phyloP scores from a whole-genome alignment of 805 yeast genomes.

The Saccharomycopsis fodiens region DNA sequence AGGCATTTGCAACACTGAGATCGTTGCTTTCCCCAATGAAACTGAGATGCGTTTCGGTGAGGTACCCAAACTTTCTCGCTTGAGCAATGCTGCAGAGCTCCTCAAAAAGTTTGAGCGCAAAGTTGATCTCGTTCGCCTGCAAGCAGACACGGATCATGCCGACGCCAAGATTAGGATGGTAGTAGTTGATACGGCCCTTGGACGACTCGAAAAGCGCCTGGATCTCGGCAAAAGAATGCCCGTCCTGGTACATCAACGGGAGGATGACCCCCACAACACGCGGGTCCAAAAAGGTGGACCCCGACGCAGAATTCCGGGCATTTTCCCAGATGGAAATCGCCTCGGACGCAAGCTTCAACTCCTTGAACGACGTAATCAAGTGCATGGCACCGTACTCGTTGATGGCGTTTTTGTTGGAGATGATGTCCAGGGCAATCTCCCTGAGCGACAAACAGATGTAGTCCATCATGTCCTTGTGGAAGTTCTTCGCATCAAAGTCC shows the following conservation, averaged over 20 bases:
- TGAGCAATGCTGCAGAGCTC: conserved; percentile 48
- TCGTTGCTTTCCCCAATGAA: conserved; percentile 76
- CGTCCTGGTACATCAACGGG: conserved; percentile 56
- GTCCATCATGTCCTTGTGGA: conserved; percentile 44
- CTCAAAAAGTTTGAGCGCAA: conserved; percentile 59
- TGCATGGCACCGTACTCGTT: conserved; percentile 52
- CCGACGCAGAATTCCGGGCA: conserved; percentile 37
- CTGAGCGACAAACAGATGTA: conserved; percentile 43
- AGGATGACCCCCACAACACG: conserved; percentile 61
- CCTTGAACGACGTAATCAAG: conserved; percentile 50
- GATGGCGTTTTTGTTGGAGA: conserved; percentile 35
- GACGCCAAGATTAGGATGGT: conserved; percentile 43
- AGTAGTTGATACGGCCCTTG: conserved; percentile 27
- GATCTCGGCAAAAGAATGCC: conserved; percentile 56
- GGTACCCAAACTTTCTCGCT: conserved; percentile 37
- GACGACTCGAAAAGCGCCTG: conserved; percentile 46
- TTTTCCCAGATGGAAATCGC: conserved; percentile 65
- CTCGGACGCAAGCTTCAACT: conserved; percentile 52
- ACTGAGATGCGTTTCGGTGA: conserved; percentile 67
- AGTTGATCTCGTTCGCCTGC: conserved; percentile 52
- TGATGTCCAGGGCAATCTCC: conserved; percentile 43
- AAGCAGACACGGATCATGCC: conserved; percentile 73
- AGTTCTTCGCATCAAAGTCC: conserved; percentile 52
- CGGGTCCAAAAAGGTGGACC: conserved; percentile 47
- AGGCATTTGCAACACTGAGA: conserved; percentile 60